phyloP scores from a whole-genome alignment of 345 rosid genomes.

The Syzygium oleosum region DNA sequence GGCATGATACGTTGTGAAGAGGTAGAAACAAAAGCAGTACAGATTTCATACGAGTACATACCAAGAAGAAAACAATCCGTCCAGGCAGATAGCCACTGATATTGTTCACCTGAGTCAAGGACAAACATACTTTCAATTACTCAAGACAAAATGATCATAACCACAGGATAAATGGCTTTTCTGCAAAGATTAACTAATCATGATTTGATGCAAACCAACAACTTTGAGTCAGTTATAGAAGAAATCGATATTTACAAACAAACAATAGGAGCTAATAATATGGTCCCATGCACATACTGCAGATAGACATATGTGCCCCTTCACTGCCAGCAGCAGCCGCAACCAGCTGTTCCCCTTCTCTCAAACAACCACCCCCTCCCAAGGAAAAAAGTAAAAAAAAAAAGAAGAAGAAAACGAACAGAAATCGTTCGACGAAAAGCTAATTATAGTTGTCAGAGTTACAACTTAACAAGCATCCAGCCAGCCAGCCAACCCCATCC shows the following conservation, averaged over 20 bases:
- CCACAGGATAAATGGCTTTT: neutral
- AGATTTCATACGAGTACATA: conserved; percentile 15
- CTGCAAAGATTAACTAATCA: neutral
- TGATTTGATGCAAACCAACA: neutral
- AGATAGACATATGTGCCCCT: neutral
- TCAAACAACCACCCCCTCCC: neutral
- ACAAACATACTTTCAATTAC: neutral
- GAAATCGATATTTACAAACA: neutral
- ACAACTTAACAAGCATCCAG: neutral
- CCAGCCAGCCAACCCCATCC: neutral
- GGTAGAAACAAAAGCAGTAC: neutral
- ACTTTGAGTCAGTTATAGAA: neutral
- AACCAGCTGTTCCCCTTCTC: neutral
- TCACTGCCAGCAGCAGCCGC: neutral
- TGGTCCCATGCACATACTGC: neutral
- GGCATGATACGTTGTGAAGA: neutral
- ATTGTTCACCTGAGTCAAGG: conserved; percentile 70
- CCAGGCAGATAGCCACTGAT: conserved; percentile 99
- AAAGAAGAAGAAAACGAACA: neutral
- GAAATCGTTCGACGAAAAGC: neutral
- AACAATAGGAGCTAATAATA: neutral
- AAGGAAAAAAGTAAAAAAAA: neutral
- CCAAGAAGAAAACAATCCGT: conserved; percentile 97
- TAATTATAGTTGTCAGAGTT: neutral
- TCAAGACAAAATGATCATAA: neutral